Evolutionary conservation across 768 basidiomycete species (phyloP).

Genomic region (Pseudohyphozyma bogoriensis): DNA sequence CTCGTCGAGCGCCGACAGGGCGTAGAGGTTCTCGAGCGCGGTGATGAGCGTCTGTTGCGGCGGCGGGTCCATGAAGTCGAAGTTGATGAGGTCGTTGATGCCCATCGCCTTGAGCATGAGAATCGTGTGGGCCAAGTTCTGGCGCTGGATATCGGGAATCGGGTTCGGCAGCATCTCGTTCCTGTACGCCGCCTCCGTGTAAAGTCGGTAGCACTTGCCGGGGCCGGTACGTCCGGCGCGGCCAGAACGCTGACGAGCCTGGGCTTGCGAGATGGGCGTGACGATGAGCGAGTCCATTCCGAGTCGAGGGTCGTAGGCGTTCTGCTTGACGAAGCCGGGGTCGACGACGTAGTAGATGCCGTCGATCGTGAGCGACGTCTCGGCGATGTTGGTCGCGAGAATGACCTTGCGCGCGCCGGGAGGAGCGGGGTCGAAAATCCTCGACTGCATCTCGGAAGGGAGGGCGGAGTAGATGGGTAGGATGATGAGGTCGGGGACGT

Average conservation of each 20-base stretch:
- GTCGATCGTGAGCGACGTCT: slow-evolving; percentile 95
- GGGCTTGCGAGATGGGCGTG: slow-evolving; percentile 97
- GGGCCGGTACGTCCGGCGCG: slow-evolving; percentile 97
- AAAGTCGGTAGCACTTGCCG: slow-evolving; percentile 94
- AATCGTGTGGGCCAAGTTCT: slow-evolving; percentile 83
- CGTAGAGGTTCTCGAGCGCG: slow-evolving; percentile 86
- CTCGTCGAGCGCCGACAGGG: slow-evolving; percentile 88
- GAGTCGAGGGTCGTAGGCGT: slow-evolving; percentile 90
- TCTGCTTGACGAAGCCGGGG: slow-evolving; percentile 97
- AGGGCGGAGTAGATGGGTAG: slow-evolving; percentile 96
- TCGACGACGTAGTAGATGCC: slow-evolving; percentile 99
- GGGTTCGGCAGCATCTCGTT: slow-evolving; percentile 98
- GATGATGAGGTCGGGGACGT: slow-evolving; percentile 93
- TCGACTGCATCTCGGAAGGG: slow-evolving; percentile 93
- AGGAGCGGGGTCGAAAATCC: slow-evolving; percentile 95
- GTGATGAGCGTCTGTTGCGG: slow-evolving; percentile 95
- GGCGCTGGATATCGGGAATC: slow-evolving; percentile 94
- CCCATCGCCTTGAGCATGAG: slow-evolving; percentile 97
- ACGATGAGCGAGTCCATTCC: slow-evolving; percentile 99
- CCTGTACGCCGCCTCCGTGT: slow-evolving; percentile 94
- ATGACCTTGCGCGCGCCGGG: slow-evolving; percentile 98
- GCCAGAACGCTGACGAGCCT: slow-evolving; percentile 87
- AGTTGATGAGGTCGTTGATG: slow-evolving; percentile 90
- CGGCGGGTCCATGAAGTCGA: slow-evolving; percentile 99
- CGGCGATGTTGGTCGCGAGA: slow-evolving; percentile 98